A percentile compares a stretch with the other conserved stretches of the same genome.
Conservation (phyloP, 2,329 filamentous ascomycete species). For the Xylariaceae sp. region DNA sequence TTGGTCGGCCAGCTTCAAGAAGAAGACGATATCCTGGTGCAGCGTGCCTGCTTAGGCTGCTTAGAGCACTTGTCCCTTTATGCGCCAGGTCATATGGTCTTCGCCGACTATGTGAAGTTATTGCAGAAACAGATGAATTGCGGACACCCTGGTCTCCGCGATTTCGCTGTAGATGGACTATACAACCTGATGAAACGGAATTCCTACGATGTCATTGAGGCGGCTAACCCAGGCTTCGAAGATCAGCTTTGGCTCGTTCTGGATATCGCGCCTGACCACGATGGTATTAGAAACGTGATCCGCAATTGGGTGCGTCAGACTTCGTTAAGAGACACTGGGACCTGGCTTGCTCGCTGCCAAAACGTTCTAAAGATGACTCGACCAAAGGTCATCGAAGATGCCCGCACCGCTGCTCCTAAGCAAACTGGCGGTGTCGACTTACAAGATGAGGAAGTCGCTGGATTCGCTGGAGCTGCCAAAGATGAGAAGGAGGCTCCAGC, state of each 20-base stretch:
- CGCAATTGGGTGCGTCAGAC: constrained; percentile 93
- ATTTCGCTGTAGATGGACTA: constrained; percentile 80
- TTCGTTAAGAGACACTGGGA: constrained; percentile 69
- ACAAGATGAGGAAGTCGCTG: constrained; percentile 93
- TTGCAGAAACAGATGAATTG: constrained; percentile 76
- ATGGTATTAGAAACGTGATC: constrained; percentile 81
- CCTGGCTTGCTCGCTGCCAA: constrained; percentile 90
- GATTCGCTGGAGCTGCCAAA: constrained; percentile 67
- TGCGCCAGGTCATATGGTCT: constrained; percentile 81
- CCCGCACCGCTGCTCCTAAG: constrained; percentile 40
- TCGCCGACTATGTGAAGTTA: constrained; percentile 74
- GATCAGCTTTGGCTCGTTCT: constrained; percentile 89
- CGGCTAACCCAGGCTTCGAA: constrained; percentile 74
- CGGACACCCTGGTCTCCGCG: constrained; percentile 62
- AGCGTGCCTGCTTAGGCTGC: constrained; percentile 75
- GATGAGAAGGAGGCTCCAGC: constrained; percentile 46
- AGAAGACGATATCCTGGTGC: constrained; percentile 65
- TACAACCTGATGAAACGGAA: constrained; percentile 95
- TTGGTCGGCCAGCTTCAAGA: constrained; percentile 78
- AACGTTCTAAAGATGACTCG: constrained; percentile 84
- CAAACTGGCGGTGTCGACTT: constrained; percentile 65
- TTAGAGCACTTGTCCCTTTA: constrained; percentile 90
- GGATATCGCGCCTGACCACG: constrained; percentile 70
- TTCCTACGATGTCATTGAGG: constrained; percentile 73
- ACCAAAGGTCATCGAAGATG: constrained; percentile 55